phyloP scores from a whole-genome alignment of 179 eudicot species.

The Spinacia oleracea region DNA sequence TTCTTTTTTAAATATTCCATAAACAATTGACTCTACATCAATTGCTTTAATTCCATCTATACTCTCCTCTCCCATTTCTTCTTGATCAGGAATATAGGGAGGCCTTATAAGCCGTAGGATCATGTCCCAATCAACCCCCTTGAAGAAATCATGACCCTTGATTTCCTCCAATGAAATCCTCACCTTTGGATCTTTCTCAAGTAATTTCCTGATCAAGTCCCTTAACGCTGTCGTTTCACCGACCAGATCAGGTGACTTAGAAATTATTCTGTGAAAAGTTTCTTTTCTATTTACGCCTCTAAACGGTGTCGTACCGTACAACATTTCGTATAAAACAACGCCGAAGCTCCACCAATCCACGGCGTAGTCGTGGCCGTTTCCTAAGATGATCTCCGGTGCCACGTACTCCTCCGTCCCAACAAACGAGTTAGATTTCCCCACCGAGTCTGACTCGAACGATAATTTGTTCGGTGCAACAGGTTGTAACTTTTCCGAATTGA shows the following conservation, averaged over 20 bases:
- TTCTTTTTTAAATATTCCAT: conserved; percentile 44
- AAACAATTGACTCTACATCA: conserved; percentile 69
- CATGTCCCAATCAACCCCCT: conserved; percentile 61
- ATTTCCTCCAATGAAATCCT: conserved; percentile 62
- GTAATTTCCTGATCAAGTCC: conserved; percentile 59
- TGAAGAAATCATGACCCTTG: conserved; percentile 72
- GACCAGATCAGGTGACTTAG: conserved; percentile 53
- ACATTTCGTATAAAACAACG: conserved; percentile 73
- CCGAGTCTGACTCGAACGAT: conserved; percentile 44
- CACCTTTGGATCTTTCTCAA: conserved; percentile 63
- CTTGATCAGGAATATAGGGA: conserved; percentile 54
- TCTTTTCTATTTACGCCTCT: conserved; percentile 68
- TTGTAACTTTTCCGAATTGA: conserved; percentile 26
- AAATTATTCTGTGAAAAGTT: conserved; percentile 58
- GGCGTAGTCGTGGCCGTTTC: conserved; percentile 71
- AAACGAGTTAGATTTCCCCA: conserved; percentile 72
- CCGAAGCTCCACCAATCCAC: conserved; percentile 93
- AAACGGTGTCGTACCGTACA: conserved; percentile 82
- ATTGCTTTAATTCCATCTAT: conserved; percentile 44
- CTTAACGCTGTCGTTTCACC: conserved; percentile 88
- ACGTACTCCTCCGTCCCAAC: conserved; percentile 96
- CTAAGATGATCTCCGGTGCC: conserved; percentile 71
- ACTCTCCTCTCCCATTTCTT: conserved; percentile 37
- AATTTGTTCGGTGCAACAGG: too few relatives aligned
- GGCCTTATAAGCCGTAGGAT: conserved; percentile 58